Conservation (phyloP, 2,329 filamentous ascomycete species). For the Alternaria hordeiaustralica region DNA sequence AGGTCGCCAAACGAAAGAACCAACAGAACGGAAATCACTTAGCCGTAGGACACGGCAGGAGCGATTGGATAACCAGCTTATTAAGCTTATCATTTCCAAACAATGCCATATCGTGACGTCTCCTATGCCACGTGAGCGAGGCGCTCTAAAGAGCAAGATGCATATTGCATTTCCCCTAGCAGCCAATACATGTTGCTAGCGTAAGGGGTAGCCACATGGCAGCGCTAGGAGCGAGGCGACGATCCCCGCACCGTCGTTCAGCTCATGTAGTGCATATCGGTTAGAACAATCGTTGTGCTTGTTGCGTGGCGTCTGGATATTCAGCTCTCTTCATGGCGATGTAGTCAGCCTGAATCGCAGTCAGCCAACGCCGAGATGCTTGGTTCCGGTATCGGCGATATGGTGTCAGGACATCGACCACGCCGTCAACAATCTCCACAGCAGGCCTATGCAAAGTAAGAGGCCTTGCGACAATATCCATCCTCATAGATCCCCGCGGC, state of each 20-base stretch:
- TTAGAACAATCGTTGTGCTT: not conserved
- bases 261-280: not conserved
- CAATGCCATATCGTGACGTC: not conserved
- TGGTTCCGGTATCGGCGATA: not conserved
- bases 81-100: not conserved
- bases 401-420: not conserved
- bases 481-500: not conserved
- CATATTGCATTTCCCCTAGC: constrained; percentile 4
- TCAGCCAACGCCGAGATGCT: not conserved
- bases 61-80: not conserved
- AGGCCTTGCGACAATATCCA: not conserved
- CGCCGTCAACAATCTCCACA: not conserved
- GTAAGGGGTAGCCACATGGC: constrained; percentile 8
- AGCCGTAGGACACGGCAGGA: fast-evolving
- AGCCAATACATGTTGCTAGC: not conserved
- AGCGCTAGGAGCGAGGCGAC: not conserved
- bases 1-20: not conserved
- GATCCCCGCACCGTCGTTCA: not conserved
- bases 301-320: not conserved
- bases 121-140: not conserved
- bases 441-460: not conserved
- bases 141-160: constrained; percentile 1
- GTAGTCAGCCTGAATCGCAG: not conserved
- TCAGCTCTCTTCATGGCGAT: not conserved
- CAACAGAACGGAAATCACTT: not conserved